Percentiles rank a stretch among this genome's conserved stretches.
Conservation (phyloP, 345 rosid species). For the Pistacia vera region DNA sequence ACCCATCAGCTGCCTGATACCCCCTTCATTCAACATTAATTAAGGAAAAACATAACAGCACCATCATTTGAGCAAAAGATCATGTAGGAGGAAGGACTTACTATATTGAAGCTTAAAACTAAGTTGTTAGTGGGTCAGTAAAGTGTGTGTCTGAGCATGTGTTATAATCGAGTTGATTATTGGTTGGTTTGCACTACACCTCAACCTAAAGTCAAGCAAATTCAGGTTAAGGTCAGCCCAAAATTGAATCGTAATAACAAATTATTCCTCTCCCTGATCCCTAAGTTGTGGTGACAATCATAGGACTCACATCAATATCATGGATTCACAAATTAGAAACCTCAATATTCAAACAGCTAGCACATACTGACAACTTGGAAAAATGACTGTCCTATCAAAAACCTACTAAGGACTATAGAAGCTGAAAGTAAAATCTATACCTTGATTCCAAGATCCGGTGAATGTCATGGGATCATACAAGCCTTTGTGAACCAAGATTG, state of each 20-base stretch:
- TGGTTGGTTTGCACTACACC: not conserved
- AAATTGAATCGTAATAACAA: not conserved
- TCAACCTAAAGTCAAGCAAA: not conserved
- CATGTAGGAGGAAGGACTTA: not conserved
- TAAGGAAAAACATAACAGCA: not conserved
- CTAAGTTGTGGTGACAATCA: not conserved
- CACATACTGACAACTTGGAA: not conserved
- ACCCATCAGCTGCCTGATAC: not conserved
- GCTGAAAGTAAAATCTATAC: slow-evolving; percentile 9
- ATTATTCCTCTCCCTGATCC: not conserved
- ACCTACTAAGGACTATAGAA: not conserved
- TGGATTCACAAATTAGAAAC: not conserved
- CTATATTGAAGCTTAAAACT: not conserved
- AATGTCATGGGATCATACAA: not conserved
- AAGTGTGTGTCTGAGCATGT: not conserved
- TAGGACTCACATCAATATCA: not conserved
- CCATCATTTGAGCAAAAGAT: not conserved
- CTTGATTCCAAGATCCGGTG: slow-evolving; percentile 1
- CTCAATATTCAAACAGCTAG: not conserved
- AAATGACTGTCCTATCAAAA: not conserved
- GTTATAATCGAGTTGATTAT: slow-evolving; percentile 3
- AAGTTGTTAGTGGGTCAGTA: not conserved
- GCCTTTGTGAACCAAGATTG: not conserved
- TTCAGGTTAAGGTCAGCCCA: not conserved
- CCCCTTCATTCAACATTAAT: not conserved